A percentile compares a stretch with the other conserved stretches of the same genome.
Evolutionary conservation across 345 rosid species (phyloP).

Genomic region (Eucalyptus caleyi): DNA sequence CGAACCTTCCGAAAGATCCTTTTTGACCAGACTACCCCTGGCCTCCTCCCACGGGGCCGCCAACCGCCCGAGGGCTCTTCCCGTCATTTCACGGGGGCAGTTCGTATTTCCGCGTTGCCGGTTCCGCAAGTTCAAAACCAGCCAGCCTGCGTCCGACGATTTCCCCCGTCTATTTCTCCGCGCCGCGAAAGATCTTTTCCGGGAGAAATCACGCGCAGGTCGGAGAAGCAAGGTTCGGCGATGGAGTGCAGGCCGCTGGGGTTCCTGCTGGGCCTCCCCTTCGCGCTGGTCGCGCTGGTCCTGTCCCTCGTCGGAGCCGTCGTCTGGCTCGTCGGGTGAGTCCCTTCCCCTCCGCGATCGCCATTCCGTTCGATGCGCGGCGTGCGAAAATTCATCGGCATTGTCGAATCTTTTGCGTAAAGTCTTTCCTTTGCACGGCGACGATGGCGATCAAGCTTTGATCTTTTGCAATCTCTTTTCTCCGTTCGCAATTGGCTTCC

Average conservation of each 20-base stretch:
- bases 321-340: conserved; percentile 73
- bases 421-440: not conserved
- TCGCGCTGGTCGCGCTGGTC: conserved; percentile 57
- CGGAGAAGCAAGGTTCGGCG: not conserved
- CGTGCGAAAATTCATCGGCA: too few species aligned
- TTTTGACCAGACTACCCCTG: not conserved
- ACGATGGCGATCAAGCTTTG: not conserved
- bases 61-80: not conserved
- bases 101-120: not conserved
- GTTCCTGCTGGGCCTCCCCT: conserved; percentile 71
- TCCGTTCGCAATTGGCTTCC: not conserved
- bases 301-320: conserved; percentile 59
- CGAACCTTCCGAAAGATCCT: not conserved
- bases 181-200: not conserved
- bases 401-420: too few species aligned
- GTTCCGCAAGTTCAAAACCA: not conserved
- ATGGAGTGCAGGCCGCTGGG: conserved; percentile 79
- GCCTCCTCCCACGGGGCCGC: not conserved
- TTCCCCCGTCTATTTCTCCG: not conserved
- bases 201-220: not conserved
- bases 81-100: not conserved
- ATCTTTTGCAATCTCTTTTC: not conserved
- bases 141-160: not conserved
- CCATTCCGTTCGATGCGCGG: not conserved
- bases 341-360: not conserved